A percentile compares a stretch with the other conserved stretches of the same genome.
Conservation (phyloP, 164 flowering plant species). For the Stephania cephalantha region DNA sequence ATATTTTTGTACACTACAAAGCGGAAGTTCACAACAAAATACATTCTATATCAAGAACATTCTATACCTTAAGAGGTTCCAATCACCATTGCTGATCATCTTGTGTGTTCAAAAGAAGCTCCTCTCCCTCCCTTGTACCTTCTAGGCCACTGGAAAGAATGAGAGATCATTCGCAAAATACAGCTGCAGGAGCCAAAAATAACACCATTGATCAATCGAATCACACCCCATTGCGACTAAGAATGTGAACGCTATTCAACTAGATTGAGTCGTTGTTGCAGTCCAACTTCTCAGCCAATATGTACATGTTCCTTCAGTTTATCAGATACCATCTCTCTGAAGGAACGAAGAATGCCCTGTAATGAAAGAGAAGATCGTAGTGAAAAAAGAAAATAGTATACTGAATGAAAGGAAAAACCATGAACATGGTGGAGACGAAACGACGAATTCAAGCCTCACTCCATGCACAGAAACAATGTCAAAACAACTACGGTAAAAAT, state of each 20-base stretch:
- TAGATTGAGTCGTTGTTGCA: background rate
- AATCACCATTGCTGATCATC: background rate
- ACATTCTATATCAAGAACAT: background rate
- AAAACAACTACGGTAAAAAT: background rate
- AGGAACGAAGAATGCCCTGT: background rate
- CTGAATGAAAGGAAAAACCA: too few species aligned
- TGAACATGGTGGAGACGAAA: background rate
- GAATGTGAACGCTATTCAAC: background rate
- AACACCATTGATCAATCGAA: background rate
- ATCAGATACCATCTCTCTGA: background rate
- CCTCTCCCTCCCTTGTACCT: background rate
- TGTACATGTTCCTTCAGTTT: background rate
- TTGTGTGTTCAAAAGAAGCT: too few species aligned
- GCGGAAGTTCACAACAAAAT: background rate
- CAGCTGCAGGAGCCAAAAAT: too few species aligned
- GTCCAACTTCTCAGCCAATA: background rate
- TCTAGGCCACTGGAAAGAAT: background rate
- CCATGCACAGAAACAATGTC: too few species aligned
- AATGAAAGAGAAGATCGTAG: background rate
- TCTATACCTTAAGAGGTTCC: too few species aligned
- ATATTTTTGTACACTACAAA: background rate
- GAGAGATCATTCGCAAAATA: background rate
- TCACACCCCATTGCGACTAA: background rate
- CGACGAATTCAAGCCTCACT: background rate
- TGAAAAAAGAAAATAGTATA: too few species aligned